Conservation (phyloP, 495 filamentous ascomycete genomes). For the Tuber calosporum region DNA sequence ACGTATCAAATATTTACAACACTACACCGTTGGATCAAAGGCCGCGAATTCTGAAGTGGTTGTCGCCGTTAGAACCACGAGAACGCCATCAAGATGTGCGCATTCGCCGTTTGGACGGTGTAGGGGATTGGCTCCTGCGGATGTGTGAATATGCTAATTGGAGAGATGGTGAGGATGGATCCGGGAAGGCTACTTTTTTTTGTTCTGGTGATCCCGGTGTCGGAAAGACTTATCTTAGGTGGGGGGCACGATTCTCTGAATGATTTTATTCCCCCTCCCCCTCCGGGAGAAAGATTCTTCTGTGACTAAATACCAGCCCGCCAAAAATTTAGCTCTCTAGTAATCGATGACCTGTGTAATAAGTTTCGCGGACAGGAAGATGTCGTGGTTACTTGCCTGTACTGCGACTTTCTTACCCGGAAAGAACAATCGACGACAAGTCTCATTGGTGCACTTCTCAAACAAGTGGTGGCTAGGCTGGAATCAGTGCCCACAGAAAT, state of each 20-base stretch:
- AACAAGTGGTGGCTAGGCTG: background rate
- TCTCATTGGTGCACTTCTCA: slow-evolving; percentile 1
- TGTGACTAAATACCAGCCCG: background rate
- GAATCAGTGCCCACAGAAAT: background rate
- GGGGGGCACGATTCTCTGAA: background rate
- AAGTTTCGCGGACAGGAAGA: background rate
- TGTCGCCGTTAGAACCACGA: background rate
- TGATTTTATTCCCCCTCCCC: background rate
- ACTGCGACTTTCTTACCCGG: slow-evolving; percentile 1
- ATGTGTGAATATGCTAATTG: background rate
- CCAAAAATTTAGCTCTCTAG: background rate
- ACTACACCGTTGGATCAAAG: background rate
- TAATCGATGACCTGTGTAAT: background rate
- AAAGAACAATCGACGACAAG: background rate
- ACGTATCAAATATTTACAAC: background rate
- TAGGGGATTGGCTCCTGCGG: background rate
- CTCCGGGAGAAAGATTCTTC: background rate
- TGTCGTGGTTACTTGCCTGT: background rate
- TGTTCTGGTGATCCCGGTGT: background rate
- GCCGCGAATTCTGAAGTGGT: background rate
- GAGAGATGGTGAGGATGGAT: background rate
- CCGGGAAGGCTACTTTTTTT: background rate
- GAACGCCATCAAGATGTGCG: background rate
- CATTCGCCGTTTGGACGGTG: background rate
- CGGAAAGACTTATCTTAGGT: background rate